Base-by-base conservation (phyloP, 75 land plant species). In the Cryptomeria japonica region DNA sequence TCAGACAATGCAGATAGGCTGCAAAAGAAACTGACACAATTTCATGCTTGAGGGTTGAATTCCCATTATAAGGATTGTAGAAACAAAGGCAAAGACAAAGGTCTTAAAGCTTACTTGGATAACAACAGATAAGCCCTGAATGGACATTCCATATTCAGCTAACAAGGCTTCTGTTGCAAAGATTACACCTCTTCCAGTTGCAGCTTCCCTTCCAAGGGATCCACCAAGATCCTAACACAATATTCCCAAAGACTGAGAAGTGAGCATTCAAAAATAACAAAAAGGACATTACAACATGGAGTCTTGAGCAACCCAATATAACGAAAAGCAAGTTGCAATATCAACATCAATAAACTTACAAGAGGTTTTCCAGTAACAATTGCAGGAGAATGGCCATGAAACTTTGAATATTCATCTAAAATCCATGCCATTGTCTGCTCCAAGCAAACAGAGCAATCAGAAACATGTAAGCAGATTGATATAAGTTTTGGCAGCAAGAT, bases 351-450 rank as follows among this genome's bases (percentile, higher is more conserved):
- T 84, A 80, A 53, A 87, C 95, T 96, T 95, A 97, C 99, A 86
- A 93, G 89, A 55, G 99, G 99, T 86, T 97, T 97, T 89, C 99
- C 99, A 42, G 99, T 97, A 31, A 97, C 99, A 42, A 97, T 92
- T 55, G 97, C 99, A 61, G 99, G 98, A 39, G 97, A 95, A 80
- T 97, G 91, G 11, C 99, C 99, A 91, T 97, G 99, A 89, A 97
- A 97, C 86, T 97, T 97, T 14, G 99, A 95, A 87, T 97, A 97
- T 87, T 97, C 99, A 80, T 97, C 99, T 64, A 97, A 88, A 76
- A 97, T 97, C 99, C 99, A 97, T 49, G 99, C 97, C 99, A 97
- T 97, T 41, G 99, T 97, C 99, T 97, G 93, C 87, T 84, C 39
- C 39, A 38, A 87, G 22, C 31, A 55, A 51, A 55, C 13, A 28